Conservation (phyloP, 129 eudicot species). For the Calendula officinalis region DNA sequence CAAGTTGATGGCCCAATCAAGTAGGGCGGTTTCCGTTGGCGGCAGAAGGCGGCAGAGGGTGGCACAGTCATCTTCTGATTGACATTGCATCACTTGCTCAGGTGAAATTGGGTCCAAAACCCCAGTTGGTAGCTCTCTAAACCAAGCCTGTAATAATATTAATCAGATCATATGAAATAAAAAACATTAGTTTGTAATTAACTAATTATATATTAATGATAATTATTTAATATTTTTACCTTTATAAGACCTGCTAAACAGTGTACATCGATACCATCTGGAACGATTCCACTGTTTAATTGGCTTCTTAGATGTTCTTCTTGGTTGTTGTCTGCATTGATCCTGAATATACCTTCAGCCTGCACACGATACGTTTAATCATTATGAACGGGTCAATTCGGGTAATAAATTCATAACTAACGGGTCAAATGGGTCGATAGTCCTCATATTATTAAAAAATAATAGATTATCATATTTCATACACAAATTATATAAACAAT, state of each 20-base stretch:
- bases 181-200: background rate
- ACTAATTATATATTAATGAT: background rate
- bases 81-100: constrained; percentile 82
- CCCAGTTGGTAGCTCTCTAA: constrained; percentile 87
- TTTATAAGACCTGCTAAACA: constrained; percentile 93
- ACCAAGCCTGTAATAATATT: constrained; percentile 70
- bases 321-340: constrained; percentile 80
- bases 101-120: constrained; percentile 75
- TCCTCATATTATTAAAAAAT: too few relatives aligned
- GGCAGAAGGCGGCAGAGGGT: constrained; percentile 77
- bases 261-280: constrained; percentile 79
- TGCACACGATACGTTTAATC: constrained; percentile 22
- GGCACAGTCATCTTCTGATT: constrained; percentile 73
- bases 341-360: constrained; percentile 96
- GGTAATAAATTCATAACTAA: too few relatives aligned
- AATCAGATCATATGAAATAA: constrained; percentile 3
- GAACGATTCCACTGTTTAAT: constrained; percentile 70
- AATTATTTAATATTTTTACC: constrained; percentile 31
- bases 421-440: too few relatives aligned
- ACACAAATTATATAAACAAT: too few relatives aligned
- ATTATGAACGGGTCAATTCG: too few relatives aligned
- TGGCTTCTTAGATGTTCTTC: constrained; percentile 83
- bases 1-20: constrained; percentile 91
- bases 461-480: too few relatives aligned
- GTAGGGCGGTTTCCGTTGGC: constrained; percentile 71